Evolutionary conservation across 805 yeast species (phyloP).

Genomic region (Kazachstania martiniae): DNA sequence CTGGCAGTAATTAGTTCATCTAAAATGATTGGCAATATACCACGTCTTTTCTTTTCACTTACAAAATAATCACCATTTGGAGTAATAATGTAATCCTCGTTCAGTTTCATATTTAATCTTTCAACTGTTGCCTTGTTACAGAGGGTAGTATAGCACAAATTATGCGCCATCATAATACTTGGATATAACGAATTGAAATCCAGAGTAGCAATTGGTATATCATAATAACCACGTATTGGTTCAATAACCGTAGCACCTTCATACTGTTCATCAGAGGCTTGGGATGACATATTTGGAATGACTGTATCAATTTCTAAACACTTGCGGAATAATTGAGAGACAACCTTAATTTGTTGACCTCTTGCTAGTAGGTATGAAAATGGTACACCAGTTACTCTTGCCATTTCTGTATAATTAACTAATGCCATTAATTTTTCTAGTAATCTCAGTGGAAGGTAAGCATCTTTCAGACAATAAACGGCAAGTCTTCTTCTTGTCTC

Average conservation of each 20-base stretch:
- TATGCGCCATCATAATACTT: slow-evolving; percentile 98
- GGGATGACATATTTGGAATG: slow-evolving; percentile 76
- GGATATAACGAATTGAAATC: slow-evolving; percentile 98
- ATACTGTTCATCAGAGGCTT: slow-evolving; percentile 81
- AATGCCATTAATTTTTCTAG: slow-evolving; percentile 91
- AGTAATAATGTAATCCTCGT: slow-evolving; percentile 69
- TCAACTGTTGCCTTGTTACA: slow-evolving; percentile 59
- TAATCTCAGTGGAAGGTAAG: slow-evolving; percentile 79
- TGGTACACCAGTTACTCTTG: slow-evolving; percentile 98
- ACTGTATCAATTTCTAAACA: slow-evolving; percentile 80
- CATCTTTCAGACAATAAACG: slow-evolving; percentile 94
- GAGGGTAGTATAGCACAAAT: slow-evolving; percentile 87
- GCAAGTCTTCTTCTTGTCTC: slow-evolving; percentile 94
- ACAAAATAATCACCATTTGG: slow-evolving; percentile 93
- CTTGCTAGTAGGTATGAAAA: slow-evolving; percentile 78
- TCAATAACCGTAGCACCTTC: slow-evolving; percentile 99
- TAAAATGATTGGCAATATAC: slow-evolving; percentile 84
- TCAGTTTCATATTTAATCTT: slow-evolving; percentile 50
- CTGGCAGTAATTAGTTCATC: slow-evolving; percentile 85
- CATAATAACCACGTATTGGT: slow-evolving; percentile 90
- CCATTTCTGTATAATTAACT: slow-evolving; percentile 97
- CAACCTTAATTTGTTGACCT: slow-evolving; percentile 97
- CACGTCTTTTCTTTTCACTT: slow-evolving; percentile 56
- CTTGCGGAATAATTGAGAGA: slow-evolving; percentile 89
- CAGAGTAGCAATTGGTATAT: slow-evolving; percentile 92